These are phyloP conservation scores for Eucalyptus regnans DNA, from an alignment of 345 rosid species.

Conservation along the genomic window DNA sequence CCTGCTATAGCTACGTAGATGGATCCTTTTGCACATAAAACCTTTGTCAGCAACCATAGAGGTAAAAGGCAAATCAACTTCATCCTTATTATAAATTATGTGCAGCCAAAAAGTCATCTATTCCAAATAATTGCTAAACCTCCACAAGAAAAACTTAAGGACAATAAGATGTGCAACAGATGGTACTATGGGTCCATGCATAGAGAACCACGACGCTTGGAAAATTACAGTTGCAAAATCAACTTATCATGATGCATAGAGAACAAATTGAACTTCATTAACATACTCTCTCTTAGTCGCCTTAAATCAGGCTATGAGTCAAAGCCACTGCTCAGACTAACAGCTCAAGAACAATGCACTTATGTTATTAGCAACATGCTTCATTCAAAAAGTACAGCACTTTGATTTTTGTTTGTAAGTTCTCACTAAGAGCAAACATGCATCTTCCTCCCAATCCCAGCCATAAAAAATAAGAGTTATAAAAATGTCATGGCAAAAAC, in stretches of 20 bases:
- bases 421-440: background rate
- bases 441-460: background rate
- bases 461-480: background rate
- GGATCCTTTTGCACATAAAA: constrained; percentile 14
- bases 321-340: background rate
- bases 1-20: constrained; percentile 71
- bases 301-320: background rate
- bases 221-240: background rate
- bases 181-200: background rate
- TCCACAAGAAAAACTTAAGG: background rate
- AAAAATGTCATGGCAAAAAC: background rate
- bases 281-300: background rate
- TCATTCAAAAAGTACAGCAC: background rate
- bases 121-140: background rate
- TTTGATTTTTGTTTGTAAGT: background rate
- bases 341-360: background rate
- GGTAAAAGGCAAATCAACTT: background rate
- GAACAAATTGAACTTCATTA: background rate
- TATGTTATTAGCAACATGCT: background rate
- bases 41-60: background rate
- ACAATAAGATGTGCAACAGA: background rate
- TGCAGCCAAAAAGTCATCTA: background rate
- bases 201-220: background rate
- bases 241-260: background rate
- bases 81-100: background rate